Evolutionary conservation across 805 yeast species (phyloP).

Genomic region (Candida insectalens): DNA sequence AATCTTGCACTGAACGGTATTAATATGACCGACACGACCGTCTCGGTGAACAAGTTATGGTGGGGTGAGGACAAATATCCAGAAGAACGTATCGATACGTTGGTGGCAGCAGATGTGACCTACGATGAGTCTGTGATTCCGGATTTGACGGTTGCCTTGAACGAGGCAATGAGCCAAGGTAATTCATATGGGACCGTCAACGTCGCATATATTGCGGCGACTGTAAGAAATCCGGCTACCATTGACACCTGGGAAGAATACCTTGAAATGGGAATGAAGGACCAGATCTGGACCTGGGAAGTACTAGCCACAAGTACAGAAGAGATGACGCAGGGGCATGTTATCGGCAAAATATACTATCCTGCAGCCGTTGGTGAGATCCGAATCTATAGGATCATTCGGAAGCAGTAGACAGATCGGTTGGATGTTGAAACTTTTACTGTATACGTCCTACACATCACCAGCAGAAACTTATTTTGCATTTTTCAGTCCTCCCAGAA

Average conservation of each 20-base stretch:
- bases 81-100: constrained; percentile 30
- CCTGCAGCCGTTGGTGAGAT: constrained; percentile 16
- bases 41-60: constrained; percentile 37
- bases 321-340: not conserved
- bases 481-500: no score
- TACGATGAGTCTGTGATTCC: constrained; percentile 61
- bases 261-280: constrained; percentile 19
- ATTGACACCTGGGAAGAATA: constrained; percentile 30
- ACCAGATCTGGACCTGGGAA: constrained; percentile 19
- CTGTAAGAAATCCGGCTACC: constrained; percentile 57
- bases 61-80: constrained; percentile 45
- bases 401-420: no score
- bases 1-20: constrained; percentile 38
- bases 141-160: constrained; percentile 39
- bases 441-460: no score
- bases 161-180: constrained; percentile 23
- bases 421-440: no score
- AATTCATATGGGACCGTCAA: constrained; percentile 11
- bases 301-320: constrained; percentile 6
- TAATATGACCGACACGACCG: constrained; percentile 5
- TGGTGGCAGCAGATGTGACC: constrained; percentile 84
- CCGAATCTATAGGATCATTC: constrained; percentile 4
- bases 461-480: no score
- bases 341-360: constrained; percentile 10
- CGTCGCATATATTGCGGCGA: constrained; percentile 49